Percentiles rank a stretch among this genome's conserved stretches.
These are phyloP conservation scores for Phytopythium oedochilum DNA, from an alignment of 352 stramenopile species.

Conservation along the genomic window DNA sequence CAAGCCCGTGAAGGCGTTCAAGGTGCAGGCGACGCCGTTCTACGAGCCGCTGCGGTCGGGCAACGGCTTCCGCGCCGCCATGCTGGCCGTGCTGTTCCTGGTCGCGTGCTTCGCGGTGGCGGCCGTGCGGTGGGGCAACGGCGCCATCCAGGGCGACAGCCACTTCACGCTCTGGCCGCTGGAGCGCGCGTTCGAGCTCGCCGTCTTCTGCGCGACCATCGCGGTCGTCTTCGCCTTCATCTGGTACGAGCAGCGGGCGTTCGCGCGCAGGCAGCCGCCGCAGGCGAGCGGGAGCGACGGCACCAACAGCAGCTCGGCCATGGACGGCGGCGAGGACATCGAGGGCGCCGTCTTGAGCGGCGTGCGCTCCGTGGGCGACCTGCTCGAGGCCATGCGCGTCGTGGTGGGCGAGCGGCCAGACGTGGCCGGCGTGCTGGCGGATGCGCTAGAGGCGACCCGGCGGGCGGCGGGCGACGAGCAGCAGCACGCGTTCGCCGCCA, in stretches of 20 bases:
- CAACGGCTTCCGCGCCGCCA: slow-evolving; percentile 22
- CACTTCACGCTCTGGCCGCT: slow-evolving; percentile 46
- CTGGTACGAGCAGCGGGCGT: slow-evolving; percentile 36
- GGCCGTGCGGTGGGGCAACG: slow-evolving; percentile 40
- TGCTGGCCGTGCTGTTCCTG: slow-evolving; percentile 33
- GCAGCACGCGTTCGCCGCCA: slow-evolving; percentile 13
- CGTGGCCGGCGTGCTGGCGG: slow-evolving; percentile 26
- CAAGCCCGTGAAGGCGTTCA: slow-evolving; percentile 4
- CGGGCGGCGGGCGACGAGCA: slow-evolving; percentile 3
- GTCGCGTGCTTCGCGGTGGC: slow-evolving; percentile 27
- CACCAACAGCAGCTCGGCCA: slow-evolving; percentile 2
- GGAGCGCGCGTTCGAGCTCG: slow-evolving; percentile 42
- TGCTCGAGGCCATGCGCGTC: slow-evolving; percentile 28
- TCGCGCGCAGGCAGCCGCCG: slow-evolving; percentile 7
- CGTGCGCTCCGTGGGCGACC: slow-evolving; percentile 36
- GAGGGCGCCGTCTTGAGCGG: slow-evolving; percentile 18
- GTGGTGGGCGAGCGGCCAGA: slow-evolving; percentile 23
- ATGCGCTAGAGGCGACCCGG: slow-evolving; percentile 20
- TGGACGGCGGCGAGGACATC: slow-evolving; percentile 1
- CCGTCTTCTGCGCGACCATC: slow-evolving; percentile 38
- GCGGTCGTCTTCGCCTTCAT: slow-evolving; percentile 43
- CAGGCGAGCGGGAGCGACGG: slow-evolving; percentile 4
- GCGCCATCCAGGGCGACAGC: slow-evolving; percentile 39
- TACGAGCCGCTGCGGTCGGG: slow-evolving; percentile 54
- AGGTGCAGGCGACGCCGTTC: slow-evolving; percentile 24